phyloP scores from a whole-genome alignment of 2,329 filamentous ascomycete species.

The Trichothecium sympodiale region DNA sequence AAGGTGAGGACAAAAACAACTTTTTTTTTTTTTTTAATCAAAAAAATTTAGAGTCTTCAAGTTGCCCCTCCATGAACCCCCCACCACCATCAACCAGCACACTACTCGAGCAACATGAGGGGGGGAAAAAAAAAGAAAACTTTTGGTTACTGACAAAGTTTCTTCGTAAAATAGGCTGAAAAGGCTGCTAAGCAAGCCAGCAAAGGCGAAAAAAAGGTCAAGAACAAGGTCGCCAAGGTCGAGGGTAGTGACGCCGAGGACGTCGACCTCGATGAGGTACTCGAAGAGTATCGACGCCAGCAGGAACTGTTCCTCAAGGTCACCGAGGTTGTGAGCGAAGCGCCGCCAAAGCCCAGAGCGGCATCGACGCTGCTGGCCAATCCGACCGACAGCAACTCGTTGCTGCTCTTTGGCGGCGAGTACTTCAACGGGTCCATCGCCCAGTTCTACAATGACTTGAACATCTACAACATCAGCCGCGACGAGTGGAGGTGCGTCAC shows the following conservation, averaged over 20 bases:
- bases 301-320: slow-evolving; percentile 93
- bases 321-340: slow-evolving; percentile 63
- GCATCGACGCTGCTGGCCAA: slow-evolving; percentile 77
- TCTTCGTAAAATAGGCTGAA: slow-evolving; percentile 30
- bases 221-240: slow-evolving; percentile 55
- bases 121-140: neutral
- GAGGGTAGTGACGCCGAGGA: slow-evolving; percentile 86
- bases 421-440: slow-evolving; percentile 89
- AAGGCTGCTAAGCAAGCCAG: slow-evolving; percentile 73
- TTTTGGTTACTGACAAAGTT: neutral
- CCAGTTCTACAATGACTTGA: slow-evolving; percentile 55
- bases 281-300: slow-evolving; percentile 84
- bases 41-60: neutral
- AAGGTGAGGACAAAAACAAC: too few species aligned
- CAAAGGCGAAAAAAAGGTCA: slow-evolving; percentile 80
- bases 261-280: slow-evolving; percentile 82
- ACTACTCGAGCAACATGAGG: too few species aligned
- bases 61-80: slow-evolving; percentile 9
- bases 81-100: neutral
- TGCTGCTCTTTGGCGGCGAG: slow-evolving; percentile 90
- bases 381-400: slow-evolving; percentile 74
- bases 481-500: slow-evolving; percentile 89
- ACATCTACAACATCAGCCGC: slow-evolving; percentile 65
- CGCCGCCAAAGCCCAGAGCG: slow-evolving; percentile 65
- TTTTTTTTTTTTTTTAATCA: too few species aligned